Evolutionary conservation across 441 rosid genomes (phyloP).

Genomic region (Gossypium lobatum): DNA sequence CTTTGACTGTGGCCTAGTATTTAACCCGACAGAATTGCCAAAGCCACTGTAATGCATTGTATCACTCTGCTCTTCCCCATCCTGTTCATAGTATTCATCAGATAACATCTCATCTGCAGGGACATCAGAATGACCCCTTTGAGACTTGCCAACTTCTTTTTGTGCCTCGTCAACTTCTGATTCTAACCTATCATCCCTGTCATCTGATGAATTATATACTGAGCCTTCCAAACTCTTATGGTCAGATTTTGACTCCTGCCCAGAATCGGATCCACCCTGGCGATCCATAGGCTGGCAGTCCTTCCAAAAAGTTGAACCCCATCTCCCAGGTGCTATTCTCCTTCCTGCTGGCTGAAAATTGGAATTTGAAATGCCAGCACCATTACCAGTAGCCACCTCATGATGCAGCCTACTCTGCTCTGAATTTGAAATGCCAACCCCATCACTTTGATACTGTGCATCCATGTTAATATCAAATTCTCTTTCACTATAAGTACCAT

Average conservation of each 20-base stretch:
- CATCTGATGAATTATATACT: slow-evolving; percentile 55
- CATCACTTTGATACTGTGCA: slow-evolving; percentile 61
- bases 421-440: slow-evolving; percentile 18
- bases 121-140: slow-evolving; percentile 70
- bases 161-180: slow-evolving; percentile 68
- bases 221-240: slow-evolving; percentile 43
- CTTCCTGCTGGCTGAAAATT: slow-evolving; percentile 58
- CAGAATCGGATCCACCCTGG: slow-evolving; percentile 60
- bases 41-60: slow-evolving; percentile 53
- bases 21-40: slow-evolving; percentile 45
- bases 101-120: slow-evolving; percentile 98
- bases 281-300: slow-evolving; percentile 87
- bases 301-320: slow-evolving; percentile 98
- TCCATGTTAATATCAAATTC: slow-evolving; percentile 80
- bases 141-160: slow-evolving; percentile 42
- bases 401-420: slow-evolving; percentile 32
- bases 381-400: slow-evolving; percentile 32
- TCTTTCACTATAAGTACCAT: slow-evolving; percentile 48
- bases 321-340: slow-evolving; percentile 67
- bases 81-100: slow-evolving; percentile 99
- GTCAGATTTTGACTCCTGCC: slow-evolving; percentile 61
- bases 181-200: slow-evolving; percentile 43
- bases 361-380: slow-evolving; percentile 34
- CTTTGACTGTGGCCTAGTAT: slow-evolving; percentile 49
- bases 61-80: slow-evolving; percentile 91